Conservation (phyloP, 805 yeast genomes). For the Clavispora phyllophila region DNA sequence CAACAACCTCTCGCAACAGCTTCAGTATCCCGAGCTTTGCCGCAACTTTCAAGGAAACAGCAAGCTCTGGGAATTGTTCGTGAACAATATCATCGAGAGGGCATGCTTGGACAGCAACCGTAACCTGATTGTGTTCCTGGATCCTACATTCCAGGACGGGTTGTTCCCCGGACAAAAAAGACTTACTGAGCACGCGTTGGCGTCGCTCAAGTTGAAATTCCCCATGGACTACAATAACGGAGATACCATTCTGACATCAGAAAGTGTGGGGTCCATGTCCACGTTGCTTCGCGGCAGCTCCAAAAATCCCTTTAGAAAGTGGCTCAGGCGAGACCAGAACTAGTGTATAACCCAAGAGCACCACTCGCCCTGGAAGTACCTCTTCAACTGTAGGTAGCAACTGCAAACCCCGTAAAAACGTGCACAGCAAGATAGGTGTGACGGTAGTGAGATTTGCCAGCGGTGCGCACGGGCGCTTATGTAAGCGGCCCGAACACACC, state of each 20-base stretch:
- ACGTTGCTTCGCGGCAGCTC: conserved; percentile 18
- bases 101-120: conserved; percentile 28
- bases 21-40: conserved; percentile 32
- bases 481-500: not conserved
- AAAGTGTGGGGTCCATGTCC: conserved; percentile 21
- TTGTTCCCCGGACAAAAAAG: conserved; percentile 22
- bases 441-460: not conserved
- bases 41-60: conserved; percentile 18
- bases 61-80: conserved; percentile 33
- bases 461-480: not conserved
- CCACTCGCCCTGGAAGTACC: not conserved
- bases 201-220: conserved; percentile 29
- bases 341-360: not conserved
- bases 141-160: conserved; percentile 17
- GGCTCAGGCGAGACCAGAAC: conserved; percentile 24
- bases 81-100: conserved; percentile 24
- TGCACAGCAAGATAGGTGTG: not conserved
- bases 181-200: conserved; percentile 30
- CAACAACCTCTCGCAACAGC: conserved; percentile 22
- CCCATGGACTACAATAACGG: conserved; percentile 13
- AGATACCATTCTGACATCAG: conserved; percentile 5
- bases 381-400: not conserved
- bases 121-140: conserved; percentile 28
- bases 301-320: conserved; percentile 37
- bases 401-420: too few relatives aligned